Percentiles rank a stretch among this genome's conserved stretches.
phyloP scores from a whole-genome alignment of 2,329 filamentous ascomycete genomes.

The Botrytis byssoidea region DNA sequence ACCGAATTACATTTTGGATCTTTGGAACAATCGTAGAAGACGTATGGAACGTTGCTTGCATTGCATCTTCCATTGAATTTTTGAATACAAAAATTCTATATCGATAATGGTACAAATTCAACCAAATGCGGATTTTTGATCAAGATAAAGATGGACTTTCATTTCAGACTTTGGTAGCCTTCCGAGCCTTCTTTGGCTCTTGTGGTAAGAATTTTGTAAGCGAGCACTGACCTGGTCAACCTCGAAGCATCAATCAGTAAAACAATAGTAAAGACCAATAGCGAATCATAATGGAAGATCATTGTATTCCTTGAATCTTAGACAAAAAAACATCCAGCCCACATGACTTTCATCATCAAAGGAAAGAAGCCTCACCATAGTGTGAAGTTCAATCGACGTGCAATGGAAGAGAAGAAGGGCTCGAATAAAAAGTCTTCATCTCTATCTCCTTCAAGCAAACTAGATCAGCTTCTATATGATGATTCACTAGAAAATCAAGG shows the following conservation, averaged over 20 bases:
- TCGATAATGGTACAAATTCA: not conserved
- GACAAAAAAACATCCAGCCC: conserved; percentile 18
- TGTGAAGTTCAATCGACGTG: conserved; percentile 36
- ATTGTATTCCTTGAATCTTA: conserved; percentile 9
- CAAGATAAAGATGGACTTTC: not conserved
- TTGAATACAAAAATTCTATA: not conserved
- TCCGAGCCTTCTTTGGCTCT: conserved; percentile 4
- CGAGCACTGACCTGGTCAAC: conserved; percentile 11
- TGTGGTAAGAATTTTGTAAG: conserved; percentile 6
- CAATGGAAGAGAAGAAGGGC: conserved; percentile 23
- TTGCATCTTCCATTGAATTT: not conserved
- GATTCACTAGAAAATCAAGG: conserved; percentile 22
- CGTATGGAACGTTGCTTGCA: conserved; percentile 20
- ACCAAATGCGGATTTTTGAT: conserved; percentile 5
- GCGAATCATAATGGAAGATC: conserved; percentile 16
- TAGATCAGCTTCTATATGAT: conserved; percentile 22
- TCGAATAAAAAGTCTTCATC: conserved; percentile 9
- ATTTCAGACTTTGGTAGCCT: not conserved
- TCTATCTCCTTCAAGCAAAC: conserved; percentile 23
- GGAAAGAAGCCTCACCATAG: conserved; percentile 34
- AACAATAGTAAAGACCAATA: conserved; percentile 13
- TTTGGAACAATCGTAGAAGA: conserved; percentile 9
- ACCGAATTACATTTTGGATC: conserved; percentile 3
- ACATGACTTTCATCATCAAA: conserved; percentile 39
- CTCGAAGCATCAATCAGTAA: not conserved